Evolutionary conservation across 208 protist genomes (phyloP), one percentile per base, ranked within the genome.

Genomic region (Leishmania turanica): DNA sequence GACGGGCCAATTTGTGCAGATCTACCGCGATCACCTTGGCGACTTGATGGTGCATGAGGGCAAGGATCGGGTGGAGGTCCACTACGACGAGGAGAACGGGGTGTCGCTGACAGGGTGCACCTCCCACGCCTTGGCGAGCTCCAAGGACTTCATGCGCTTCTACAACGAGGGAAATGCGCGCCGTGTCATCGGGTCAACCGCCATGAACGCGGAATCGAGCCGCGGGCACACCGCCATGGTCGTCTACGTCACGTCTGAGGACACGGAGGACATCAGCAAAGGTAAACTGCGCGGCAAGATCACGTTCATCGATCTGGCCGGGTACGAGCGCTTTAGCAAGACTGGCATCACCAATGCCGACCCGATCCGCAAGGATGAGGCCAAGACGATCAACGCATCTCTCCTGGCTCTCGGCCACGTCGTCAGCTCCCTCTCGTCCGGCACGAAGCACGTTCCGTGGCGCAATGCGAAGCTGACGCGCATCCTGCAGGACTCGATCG

Each of bases 401-500:
- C 84, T 97, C 42, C 88, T 97, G 19, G 92, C 95, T 21, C 86
- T 97, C 8, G 92, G 94, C 27, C 90, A 95, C 83, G 95, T 97
- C 65, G 95, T 97, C 40, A 95, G 90, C 69, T 90, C 92, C 40
- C 86, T 97, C 37, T 96, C 93, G 4, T 79, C 82, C 45, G 87
- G 87, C 74, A 88, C 85, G 31, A 92, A 89, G 64, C 93, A 97
- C 86, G 92, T 98, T 76, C 96, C 96, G 58, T 98, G 95, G 92
- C 88, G 96, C 62, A 94, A 97, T 78, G 91, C 93, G n/a, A 98
- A 98, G 86, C 88, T 98, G 17, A 98, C 96, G 8, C 89, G 93
- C 72, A 92, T 98, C 54, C 85, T 98, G 79, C 95, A 98, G 80
- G 95, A 98, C 84, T 97, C 92, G n/a, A 96, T 98, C 80, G 96